phyloP scores from a whole-genome alignment of 2,329 filamentous ascomycete genomes.

The Pseudogymnoascus sp. region DNA sequence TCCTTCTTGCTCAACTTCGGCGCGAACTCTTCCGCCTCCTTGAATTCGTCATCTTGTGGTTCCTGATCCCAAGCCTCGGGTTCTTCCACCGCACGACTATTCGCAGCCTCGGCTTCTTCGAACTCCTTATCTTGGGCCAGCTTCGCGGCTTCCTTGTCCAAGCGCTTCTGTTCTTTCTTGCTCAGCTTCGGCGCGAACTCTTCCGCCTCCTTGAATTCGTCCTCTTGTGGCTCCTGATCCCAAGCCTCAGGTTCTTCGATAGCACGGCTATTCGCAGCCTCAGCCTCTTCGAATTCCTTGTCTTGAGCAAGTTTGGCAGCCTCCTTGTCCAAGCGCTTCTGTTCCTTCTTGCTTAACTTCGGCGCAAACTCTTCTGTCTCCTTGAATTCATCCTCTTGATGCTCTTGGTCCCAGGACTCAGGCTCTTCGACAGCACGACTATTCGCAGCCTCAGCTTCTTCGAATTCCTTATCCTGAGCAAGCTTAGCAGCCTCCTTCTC shows the following conservation, averaged over 20 bases:
- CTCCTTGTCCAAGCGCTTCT: constrained; percentile 16
- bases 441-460: not conserved
- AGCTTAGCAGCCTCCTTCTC: not conserved
- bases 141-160: constrained; percentile 33
- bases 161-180: not conserved
- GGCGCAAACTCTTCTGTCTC: constrained; percentile 18
- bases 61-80: not conserved
- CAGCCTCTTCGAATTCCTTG: not conserved
- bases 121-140: not conserved
- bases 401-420: not conserved
- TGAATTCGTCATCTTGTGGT: not conserved
- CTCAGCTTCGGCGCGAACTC: constrained; percentile 16
- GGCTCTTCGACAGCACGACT: not conserved
- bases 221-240: not conserved
- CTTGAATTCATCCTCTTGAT: not conserved
- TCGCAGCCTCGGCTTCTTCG: not conserved
- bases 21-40: constrained; percentile 19
- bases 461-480: not conserved
- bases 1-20: constrained; percentile 3
- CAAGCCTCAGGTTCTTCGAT: not conserved
- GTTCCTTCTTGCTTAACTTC: not conserved
- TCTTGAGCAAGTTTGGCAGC: not conserved
- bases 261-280: not conserved
- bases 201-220: constrained; percentile 11
- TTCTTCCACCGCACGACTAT: not conserved